A percentile compares a stretch with the other conserved stretches of the same genome.
phyloP scores from a whole-genome alignment of 2,329 filamentous ascomycete genomes.

The Phymatotrichopsis omnivora region DNA sequence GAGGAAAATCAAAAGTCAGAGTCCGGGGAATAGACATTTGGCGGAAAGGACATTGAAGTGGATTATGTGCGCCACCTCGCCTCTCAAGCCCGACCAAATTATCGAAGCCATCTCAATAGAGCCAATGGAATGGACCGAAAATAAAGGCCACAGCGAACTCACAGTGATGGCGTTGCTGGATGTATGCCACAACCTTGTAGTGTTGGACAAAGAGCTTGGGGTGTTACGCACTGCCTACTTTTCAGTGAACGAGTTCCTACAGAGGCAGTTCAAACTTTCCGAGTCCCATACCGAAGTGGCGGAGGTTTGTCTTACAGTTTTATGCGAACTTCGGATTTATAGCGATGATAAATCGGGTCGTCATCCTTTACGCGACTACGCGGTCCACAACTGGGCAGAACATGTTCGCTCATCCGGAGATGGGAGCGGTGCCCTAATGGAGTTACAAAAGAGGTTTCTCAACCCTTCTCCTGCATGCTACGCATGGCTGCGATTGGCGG shows the following conservation, averaged over 20 bases:
- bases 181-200: slow-evolving; percentile 16
- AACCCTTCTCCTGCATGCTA: not conserved
- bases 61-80: slow-evolving; percentile 4
- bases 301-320: not conserved
- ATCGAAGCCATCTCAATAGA: slow-evolving; percentile 6
- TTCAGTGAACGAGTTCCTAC: slow-evolving; percentile 14
- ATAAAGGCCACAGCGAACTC: not conserved
- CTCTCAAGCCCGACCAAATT: not conserved
- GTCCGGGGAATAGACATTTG: not conserved
- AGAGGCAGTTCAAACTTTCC: not conserved
- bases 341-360: no score
- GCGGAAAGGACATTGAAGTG: slow-evolving; percentile 1
- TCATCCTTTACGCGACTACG: no score
- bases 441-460: not conserved
- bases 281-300: not conserved
- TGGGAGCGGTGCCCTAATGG: not conserved
- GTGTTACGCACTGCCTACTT: slow-evolving; percentile 15
- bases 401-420: not conserved
- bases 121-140: not conserved
- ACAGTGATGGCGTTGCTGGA: not conserved
- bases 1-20: not conserved
- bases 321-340: no score
- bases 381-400: slow-evolving; percentile 1
- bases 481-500: not conserved
- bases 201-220: slow-evolving; percentile 8